Conservation (phyloP, 1,284 basidiomycete species). For the Trichosporon faecale region DNA sequence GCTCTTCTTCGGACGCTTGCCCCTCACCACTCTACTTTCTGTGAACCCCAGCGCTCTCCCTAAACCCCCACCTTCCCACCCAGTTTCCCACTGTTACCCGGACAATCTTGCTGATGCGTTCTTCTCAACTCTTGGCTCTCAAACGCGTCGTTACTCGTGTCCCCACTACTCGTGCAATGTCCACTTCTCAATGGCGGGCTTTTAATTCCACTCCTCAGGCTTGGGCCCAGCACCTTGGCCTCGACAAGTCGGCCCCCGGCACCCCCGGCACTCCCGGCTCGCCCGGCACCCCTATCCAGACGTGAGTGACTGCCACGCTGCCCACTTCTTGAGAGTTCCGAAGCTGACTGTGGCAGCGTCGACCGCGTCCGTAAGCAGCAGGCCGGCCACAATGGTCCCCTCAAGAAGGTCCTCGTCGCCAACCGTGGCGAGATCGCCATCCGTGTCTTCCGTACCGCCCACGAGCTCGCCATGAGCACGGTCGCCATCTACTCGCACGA, state of each 20-base stretch:
- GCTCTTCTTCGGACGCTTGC: background rate
- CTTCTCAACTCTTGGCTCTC: conserved; percentile 4
- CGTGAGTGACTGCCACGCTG: conserved; percentile 32
- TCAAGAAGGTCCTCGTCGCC: conserved; percentile 91
- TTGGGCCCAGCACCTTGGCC: conserved; percentile 43
- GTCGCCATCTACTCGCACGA: conserved; percentile 98
- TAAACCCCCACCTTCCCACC: background rate
- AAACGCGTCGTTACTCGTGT: conserved; percentile 1
- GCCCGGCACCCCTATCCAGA: conserved; percentile 32
- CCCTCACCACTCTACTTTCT: background rate
- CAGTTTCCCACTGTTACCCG: background rate
- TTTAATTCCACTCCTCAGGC: conserved; percentile 24
- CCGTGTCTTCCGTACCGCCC: conserved; percentile 96
- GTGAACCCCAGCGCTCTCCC: background rate
- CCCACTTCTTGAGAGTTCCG: background rate
- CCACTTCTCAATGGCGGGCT: background rate
- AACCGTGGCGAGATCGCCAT: conserved; percentile 99
- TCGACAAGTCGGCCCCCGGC: conserved; percentile 36
- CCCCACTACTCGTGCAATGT: background rate
- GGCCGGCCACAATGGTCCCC: conserved; percentile 81
- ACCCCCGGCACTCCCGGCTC: conserved; percentile 39
- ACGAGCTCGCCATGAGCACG: conserved; percentile 98
- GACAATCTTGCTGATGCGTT: conserved; percentile 9
- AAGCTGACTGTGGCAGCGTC: conserved; percentile 61
- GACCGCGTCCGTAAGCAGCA: conserved; percentile 86